phyloP scores from a whole-genome alignment of 1,284 basidiomycete genomes.

The Puccinia polysora region DNA sequence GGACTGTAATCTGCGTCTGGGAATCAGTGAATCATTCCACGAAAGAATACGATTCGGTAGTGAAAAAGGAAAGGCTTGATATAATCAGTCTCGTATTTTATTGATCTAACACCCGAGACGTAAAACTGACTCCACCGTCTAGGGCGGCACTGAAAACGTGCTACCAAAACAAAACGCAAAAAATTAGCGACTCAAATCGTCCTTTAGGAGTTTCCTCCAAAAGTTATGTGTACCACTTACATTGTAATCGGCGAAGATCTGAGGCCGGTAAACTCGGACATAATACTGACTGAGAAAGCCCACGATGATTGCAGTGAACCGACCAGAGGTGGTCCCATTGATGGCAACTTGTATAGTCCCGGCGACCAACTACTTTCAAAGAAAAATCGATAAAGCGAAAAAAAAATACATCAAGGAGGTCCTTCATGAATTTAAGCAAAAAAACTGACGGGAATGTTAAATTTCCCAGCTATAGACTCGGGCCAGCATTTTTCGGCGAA shows the following conservation, averaged over 20 bases:
- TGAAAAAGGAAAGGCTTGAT: background rate
- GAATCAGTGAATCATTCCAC: background rate
- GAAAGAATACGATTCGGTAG: background rate
- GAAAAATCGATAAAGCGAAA: background rate
- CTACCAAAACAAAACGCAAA: constrained; percentile 1
- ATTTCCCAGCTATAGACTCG: constrained; percentile 16
- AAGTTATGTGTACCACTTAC: background rate
- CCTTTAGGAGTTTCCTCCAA: too few species aligned
- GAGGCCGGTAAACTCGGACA: constrained; percentile 31
- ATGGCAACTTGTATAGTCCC: constrained; percentile 44
- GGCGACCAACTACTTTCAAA: constrained; percentile 21
- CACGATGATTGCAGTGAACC: constrained; percentile 35
- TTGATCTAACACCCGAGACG: background rate
- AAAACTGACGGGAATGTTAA: constrained; percentile 40
- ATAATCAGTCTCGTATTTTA: background rate
- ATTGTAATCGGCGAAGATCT: constrained; percentile 37
- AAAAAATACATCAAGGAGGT: background rate
- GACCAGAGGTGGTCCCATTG: constrained; percentile 40
- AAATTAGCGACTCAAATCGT: background rate
- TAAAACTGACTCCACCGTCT: constrained; percentile 42
- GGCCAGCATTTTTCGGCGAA: constrained; percentile 23
- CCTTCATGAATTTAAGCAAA: too few species aligned
- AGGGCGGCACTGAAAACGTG: constrained; percentile 44
- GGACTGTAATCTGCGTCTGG: constrained; percentile 41
- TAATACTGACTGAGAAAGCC: constrained; percentile 44